Conservation (phyloP, 805 yeast species). For the Yamadazyma ubonensis region DNA sequence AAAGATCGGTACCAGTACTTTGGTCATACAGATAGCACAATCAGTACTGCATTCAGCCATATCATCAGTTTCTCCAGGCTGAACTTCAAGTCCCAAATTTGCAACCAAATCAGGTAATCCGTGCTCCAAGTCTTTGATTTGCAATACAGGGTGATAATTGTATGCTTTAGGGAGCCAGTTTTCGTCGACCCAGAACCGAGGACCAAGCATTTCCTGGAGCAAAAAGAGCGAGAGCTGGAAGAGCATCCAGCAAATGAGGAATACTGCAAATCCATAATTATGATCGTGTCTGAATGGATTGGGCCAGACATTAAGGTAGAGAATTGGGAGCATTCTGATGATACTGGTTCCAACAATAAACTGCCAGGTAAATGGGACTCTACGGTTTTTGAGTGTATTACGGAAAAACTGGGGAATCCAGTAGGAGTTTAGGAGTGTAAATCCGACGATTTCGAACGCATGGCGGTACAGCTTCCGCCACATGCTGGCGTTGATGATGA, state of each 20-base stretch:
- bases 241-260: conserved; percentile 54
- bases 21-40: conserved; percentile 89
- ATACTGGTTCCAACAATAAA: conserved; percentile 69
- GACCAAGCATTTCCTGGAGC: conserved; percentile 68
- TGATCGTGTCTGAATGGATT: conserved; percentile 73
- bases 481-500: conserved; percentile 53
- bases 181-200: conserved; percentile 81
- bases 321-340: conserved; percentile 62
- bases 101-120: conserved; percentile 54
- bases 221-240: conserved; percentile 58
- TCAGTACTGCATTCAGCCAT: conserved; percentile 65
- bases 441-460: conserved; percentile 54
- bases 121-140: conserved; percentile 57
- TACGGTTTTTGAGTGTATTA: conserved; percentile 67
- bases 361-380: conserved; percentile 64
- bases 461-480: conserved; percentile 63
- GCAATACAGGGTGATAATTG: conserved; percentile 73
- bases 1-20: conserved; percentile 57
- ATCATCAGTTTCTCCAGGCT: no score
- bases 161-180: conserved; percentile 76
- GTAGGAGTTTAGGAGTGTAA: conserved; percentile 59
- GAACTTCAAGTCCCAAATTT: conserved; percentile 25
- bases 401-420: conserved; percentile 91
- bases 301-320: conserved; percentile 54
- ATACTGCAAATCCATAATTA: conserved; percentile 49